phyloP scores from a whole-genome alignment of 2,329 filamentous ascomycete species.

The Phialophora expanda region DNA sequence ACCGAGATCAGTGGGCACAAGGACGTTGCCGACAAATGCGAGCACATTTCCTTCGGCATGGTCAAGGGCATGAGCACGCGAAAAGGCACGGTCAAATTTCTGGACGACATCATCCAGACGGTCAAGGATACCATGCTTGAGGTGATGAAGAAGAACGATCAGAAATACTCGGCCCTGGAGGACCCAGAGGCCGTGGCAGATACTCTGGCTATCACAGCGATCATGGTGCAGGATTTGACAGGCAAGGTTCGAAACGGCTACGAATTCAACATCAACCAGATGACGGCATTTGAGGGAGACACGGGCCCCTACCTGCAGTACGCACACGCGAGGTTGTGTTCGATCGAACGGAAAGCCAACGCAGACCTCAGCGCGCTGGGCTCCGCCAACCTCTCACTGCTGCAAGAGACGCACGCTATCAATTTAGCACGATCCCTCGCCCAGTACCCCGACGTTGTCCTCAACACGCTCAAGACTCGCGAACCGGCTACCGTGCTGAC shows the following conservation, averaged over 20 bases:
- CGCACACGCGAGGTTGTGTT: slow-evolving; percentile 65
- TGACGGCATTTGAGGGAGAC: slow-evolving; percentile 70
- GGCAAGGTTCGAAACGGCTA: slow-evolving; percentile 78
- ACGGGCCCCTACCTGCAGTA: slow-evolving; percentile 71
- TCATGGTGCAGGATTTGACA: slow-evolving; percentile 98
- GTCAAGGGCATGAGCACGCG: slow-evolving; percentile 69
- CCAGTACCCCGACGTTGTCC: slow-evolving; percentile 68
- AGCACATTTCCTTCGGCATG: slow-evolving; percentile 71
- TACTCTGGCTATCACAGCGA: slow-evolving; percentile 86
- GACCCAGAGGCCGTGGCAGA: slow-evolving; percentile 83
- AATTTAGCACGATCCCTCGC: slow-evolving; percentile 67
- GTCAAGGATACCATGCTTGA: slow-evolving; percentile 97
- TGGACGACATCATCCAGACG: slow-evolving; percentile 74
- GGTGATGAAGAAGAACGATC: slow-evolving; percentile 87
- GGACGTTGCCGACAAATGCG: slow-evolving; percentile 63
- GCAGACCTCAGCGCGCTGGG: slow-evolving; percentile 54
- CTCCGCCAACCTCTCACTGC: slow-evolving; percentile 63
- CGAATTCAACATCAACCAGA: slow-evolving; percentile 68
- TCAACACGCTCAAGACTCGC: slow-evolving; percentile 68
- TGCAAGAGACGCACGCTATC: slow-evolving; percentile 66
- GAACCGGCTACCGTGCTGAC: slow-evolving; percentile 70
- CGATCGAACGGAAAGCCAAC: slow-evolving; percentile 63
- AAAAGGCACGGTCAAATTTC: slow-evolving; percentile 75
- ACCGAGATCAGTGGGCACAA: slow-evolving; percentile 66
- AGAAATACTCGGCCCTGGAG: slow-evolving; percentile 88